Evolutionary conservation across 768 basidiomycete genomes (phyloP), one percentile per base, ranked within the genome.

Genomic region (Suillus luteus): DNA sequence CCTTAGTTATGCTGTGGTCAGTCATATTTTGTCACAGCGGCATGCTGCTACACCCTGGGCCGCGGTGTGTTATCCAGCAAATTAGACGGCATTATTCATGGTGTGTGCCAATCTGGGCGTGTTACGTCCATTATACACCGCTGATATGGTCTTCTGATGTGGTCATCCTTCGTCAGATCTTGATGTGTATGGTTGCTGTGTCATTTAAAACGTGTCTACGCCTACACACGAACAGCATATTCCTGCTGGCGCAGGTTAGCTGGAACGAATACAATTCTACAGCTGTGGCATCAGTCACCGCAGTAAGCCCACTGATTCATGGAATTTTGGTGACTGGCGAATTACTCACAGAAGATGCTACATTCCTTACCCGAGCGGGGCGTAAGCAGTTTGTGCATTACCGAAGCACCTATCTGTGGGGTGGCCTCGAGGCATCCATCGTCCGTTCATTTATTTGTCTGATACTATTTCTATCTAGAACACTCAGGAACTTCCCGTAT

Each of bases 351-450:
- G 57, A 58, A 41, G 57, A 27, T 14, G 17, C 24, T 41, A 41
- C 38, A 58, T 43, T 31, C 40, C 40, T 41, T 31, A 27, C 57
- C 24, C 24, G 27, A 27, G 15, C 38, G 15, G 11, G 57, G n/a
- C 17, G 24, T 24, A 27, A 27, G 40, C 12, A 11, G 17, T 31
- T 19, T 19, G 22, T 49, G 24, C 57, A 58, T 58, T 24, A 58
- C 27, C 27, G 40, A 41, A 17, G 38, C 57, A 38, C 40, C 17
- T 27, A 31, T 41, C 40, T 19, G 57, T 58, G 57, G 57, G 57
- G 57, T 58, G 24, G 17, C 57, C 57, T 58, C 57, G 41, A 58
- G 57, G 57, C 17, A 58, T 58, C 14, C 55, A 11, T 58, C 17
- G 24, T 31, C 27, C 40, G 40, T 58, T 58, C 15, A 40, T 54